A percentile compares a stretch with the other conserved stretches of the same genome.
Evolutionary conservation across 768 basidiomycete genomes (phyloP).

Genomic region (Lactifluus pinguis): DNA sequence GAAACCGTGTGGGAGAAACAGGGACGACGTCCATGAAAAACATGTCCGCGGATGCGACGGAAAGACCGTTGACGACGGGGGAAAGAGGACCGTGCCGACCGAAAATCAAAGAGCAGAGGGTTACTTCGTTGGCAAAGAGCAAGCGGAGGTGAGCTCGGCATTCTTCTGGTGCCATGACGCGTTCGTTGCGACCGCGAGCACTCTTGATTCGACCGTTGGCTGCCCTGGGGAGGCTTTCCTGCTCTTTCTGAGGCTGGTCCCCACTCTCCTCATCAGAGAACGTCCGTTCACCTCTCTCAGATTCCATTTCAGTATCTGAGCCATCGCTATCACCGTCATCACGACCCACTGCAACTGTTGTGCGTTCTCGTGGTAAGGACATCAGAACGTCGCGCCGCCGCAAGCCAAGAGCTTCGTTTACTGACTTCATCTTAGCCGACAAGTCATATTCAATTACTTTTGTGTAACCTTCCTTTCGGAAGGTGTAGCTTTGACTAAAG

Average conservation of each 20-base stretch:
- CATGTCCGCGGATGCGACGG: conserved; percentile 80
- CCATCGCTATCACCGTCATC: conserved; percentile 24
- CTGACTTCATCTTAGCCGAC: conserved; percentile 63
- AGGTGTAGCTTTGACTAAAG: conserved; percentile 67
- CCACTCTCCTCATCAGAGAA: conserved; percentile 41
- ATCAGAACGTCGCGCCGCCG: conserved; percentile 71
- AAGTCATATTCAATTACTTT: conserved; percentile 95
- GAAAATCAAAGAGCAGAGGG: conserved; percentile 82
- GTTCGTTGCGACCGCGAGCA: conserved; percentile 74
- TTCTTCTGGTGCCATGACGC: conserved; percentile 85
- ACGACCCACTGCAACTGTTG: neutral
- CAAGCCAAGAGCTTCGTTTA: conserved; percentile 41
- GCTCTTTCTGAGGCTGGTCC: conserved; percentile 26
- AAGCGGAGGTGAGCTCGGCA: conserved; percentile 88
- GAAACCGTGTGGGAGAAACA: conserved; percentile 91
- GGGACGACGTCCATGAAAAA: conserved; percentile 93
- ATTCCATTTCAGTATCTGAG: conserved; percentile 45
- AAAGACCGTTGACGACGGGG: conserved; percentile 48
- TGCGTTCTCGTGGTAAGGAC: conserved; percentile 31
- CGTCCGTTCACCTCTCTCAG: conserved; percentile 39
- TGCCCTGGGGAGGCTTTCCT: conserved; percentile 30
- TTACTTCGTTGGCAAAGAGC: conserved; percentile 73
- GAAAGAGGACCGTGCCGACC: conserved; percentile 87
- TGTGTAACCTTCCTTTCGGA: conserved; percentile 87
- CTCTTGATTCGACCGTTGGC: conserved; percentile 74